phyloP scores from a whole-genome alignment of 192 early-diverging fungal species.

The Powellomyces hirtus region DNA sequence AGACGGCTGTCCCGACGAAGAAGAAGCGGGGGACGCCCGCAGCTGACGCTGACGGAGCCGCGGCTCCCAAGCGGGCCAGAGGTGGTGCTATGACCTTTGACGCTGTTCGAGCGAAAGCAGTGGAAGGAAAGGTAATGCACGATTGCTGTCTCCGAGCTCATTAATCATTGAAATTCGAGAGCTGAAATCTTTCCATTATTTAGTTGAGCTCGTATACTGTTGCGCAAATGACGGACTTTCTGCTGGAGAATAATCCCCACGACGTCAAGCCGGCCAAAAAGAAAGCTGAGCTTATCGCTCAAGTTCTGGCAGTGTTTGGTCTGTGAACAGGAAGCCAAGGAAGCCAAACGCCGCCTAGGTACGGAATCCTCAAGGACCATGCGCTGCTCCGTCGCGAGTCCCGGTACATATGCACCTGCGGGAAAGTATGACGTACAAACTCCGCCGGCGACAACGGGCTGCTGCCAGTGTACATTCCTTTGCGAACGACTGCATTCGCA shows the following conservation, averaged over 20 bases:
- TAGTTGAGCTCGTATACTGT: slow-evolving; percentile 36
- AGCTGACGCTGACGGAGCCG: background rate
- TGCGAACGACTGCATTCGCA: too few relatives aligned
- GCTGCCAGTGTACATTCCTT: too few relatives aligned
- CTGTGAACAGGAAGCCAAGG: too few relatives aligned
- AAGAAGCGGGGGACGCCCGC: slow-evolving; percentile 10
- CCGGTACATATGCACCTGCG: too few relatives aligned
- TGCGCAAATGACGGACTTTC: slow-evolving; percentile 40
- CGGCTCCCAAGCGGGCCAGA: background rate
- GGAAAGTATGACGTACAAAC: too few relatives aligned
- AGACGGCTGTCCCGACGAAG: background rate
- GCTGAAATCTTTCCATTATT: background rate
- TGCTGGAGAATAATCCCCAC: slow-evolving; percentile 10
- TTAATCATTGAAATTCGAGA: background rate
- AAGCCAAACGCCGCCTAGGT: too few relatives aligned
- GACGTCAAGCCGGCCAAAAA: slow-evolving; percentile 34
- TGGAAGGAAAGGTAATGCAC: slow-evolving; percentile 27
- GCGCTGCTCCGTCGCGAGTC: too few relatives aligned
- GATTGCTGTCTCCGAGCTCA: background rate
- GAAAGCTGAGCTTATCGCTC: slow-evolving; percentile 40
- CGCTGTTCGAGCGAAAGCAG: background rate
- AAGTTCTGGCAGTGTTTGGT: too few relatives aligned
- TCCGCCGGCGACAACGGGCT: too few relatives aligned
- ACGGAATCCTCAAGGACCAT: too few relatives aligned
- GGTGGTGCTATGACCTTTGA: background rate